Evolutionary conservation across 352 stramenopile species (phyloP).

Genomic region (Globisporangium solare): DNA sequence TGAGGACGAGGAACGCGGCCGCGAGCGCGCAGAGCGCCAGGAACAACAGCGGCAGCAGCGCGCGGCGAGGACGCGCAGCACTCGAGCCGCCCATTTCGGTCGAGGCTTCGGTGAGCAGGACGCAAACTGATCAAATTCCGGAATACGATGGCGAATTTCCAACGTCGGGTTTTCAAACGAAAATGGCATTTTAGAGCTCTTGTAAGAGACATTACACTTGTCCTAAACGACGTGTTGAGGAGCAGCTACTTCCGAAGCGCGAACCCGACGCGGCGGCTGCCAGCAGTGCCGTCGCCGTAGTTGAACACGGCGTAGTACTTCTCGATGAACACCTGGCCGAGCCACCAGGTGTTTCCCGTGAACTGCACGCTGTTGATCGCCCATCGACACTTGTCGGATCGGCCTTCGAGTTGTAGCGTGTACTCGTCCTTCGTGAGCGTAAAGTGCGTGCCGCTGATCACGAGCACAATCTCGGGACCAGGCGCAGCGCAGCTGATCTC

Average conservation of each 20-base stretch:
- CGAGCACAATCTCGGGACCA: background rate
- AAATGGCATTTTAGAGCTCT: background rate
- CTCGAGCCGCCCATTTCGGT: background rate
- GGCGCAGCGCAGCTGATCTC: conserved; percentile 1
- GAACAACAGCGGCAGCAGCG: background rate
- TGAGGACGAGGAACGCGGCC: background rate
- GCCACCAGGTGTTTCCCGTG: background rate
- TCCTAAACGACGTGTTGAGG: background rate
- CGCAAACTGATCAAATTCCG: too few relatives aligned
- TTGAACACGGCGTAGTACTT: conserved; percentile 10
- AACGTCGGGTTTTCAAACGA: too few relatives aligned
- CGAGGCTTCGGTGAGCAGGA: background rate
- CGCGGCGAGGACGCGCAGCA: background rate
- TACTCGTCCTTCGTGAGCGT: conserved; percentile 7
- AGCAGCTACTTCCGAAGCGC: conserved; percentile 1
- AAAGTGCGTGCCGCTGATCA: background rate
- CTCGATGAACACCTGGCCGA: conserved; percentile 2
- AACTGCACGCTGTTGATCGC: background rate
- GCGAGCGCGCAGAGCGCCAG: background rate
- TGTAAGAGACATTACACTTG: too few relatives aligned
- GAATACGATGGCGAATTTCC: too few relatives aligned
- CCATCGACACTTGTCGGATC: background rate
- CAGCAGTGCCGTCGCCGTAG: background rate
- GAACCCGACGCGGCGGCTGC: conserved; percentile 1
- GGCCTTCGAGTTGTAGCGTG: background rate